These are phyloP conservation scores for Penicillium polonicum DNA, from an alignment of 2,329 filamentous ascomycete species.

Conservation along the genomic window DNA sequence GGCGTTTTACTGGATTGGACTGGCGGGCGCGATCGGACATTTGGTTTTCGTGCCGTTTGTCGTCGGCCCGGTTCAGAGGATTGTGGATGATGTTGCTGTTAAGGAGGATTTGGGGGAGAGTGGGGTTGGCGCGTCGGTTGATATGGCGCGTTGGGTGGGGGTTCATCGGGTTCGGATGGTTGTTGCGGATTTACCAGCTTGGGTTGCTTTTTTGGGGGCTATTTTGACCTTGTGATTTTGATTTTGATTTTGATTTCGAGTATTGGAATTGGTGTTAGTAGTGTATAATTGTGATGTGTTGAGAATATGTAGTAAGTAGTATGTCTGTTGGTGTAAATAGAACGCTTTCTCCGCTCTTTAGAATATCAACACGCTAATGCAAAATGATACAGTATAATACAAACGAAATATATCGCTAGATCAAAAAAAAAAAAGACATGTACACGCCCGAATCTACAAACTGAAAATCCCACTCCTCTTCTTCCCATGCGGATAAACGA, in stretches of 20 bases:
- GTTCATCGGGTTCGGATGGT: constrained; percentile 15
- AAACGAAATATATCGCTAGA: not conserved
- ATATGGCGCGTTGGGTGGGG: constrained; percentile 18
- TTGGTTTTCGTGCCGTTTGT: constrained; percentile 20
- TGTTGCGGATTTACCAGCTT: constrained; percentile 14
- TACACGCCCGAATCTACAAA: constrained; percentile 20
- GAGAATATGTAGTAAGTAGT: not conserved
- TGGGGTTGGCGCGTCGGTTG: constrained; percentile 6
- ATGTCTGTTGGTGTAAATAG: not conserved
- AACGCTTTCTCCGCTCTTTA: not conserved
- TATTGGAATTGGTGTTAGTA: not conserved
- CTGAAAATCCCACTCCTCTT: constrained; percentile 46
- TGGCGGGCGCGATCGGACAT: constrained; percentile 15
- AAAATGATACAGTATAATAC: not conserved
- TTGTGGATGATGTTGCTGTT: constrained; percentile 9
- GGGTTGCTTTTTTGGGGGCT: constrained; percentile 14
- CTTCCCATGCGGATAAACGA: constrained; percentile 48
- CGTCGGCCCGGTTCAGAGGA: constrained; percentile 10
- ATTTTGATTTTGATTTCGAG: not conserved
- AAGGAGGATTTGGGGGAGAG: not conserved
- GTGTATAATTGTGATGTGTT: not conserved
- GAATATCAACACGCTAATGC: not conserved
- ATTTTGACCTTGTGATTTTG: constrained; percentile 7
- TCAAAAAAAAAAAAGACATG: not conserved
- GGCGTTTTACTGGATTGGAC: constrained; percentile 18